These are phyloP conservation scores for Silybum marianum DNA, from an alignment of 129 eudicot species.

Conservation along the genomic window DNA sequence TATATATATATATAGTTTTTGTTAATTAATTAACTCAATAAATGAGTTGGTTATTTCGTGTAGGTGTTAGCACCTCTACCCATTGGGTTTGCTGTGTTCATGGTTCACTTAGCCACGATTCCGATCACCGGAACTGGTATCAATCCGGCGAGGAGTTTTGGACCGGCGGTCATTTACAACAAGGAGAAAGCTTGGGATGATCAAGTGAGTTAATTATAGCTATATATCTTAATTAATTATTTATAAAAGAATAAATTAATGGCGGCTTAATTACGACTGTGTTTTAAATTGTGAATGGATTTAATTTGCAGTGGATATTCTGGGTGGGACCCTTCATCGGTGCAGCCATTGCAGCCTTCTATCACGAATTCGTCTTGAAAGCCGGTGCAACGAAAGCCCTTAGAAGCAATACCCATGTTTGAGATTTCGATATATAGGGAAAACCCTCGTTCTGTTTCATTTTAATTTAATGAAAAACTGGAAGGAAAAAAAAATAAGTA, in stretches of 20 bases:
- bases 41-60: background rate
- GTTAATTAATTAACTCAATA: too few relatives aligned
- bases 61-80: too few relatives aligned
- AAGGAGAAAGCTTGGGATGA: too few relatives aligned
- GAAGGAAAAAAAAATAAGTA: too few relatives aligned
- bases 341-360: constrained; percentile 81
- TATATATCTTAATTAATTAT: too few relatives aligned
- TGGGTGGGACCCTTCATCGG: constrained; percentile 87
- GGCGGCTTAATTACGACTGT: too few relatives aligned
- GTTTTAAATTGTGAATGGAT: background rate
- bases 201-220: too few relatives aligned
- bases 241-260: background rate
- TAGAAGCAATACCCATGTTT: constrained; percentile 50
- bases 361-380: constrained; percentile 69
- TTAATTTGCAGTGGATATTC: constrained; percentile 59
- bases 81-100: too few relatives aligned
- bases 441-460: background rate
- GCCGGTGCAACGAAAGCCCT: constrained; percentile 66
- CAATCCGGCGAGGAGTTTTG: too few relatives aligned
- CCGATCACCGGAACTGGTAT: too few relatives aligned
- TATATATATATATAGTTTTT: background rate
- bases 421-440: background rate
- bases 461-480: background rate
- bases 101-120: too few relatives aligned
- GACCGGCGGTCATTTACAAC: too few relatives aligned